Percentiles rank a stretch among this genome's conserved stretches.
Evolutionary conservation across 2,329 filamentous ascomycete species (phyloP).

Genomic region (Aspergillus novoparasiticus): DNA sequence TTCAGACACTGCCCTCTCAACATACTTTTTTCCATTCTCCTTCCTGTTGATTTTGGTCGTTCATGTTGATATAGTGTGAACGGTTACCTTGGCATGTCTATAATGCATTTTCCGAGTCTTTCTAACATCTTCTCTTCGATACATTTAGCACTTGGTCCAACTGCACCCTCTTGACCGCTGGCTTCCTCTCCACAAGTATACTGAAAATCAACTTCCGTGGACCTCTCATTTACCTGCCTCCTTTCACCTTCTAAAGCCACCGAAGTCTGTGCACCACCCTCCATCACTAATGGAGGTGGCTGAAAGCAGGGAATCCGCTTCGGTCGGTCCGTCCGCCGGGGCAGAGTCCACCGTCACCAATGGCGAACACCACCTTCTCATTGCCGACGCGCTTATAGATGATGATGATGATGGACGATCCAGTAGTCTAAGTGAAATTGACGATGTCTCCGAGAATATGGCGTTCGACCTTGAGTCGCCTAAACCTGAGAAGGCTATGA

Average conservation of each 20-base stretch:
- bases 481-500: slow-evolving; percentile 53
- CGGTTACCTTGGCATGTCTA: slow-evolving; percentile 2
- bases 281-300: slow-evolving; percentile 42
- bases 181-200: slow-evolving; percentile 19
- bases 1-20: slow-evolving; percentile 31
- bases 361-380: slow-evolving; percentile 36
- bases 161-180: slow-evolving; percentile 10
- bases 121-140: slow-evolving; percentile 27
- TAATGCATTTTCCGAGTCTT: slow-evolving; percentile 10
- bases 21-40: slow-evolving; percentile 15
- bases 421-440: slow-evolving; percentile 90
- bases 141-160: slow-evolving; percentile 22
- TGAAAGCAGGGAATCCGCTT: slow-evolving; percentile 38
- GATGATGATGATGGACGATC: slow-evolving; percentile 69
- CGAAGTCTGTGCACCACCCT: slow-evolving; percentile 5
- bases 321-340: slow-evolving; percentile 37
- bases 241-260: neutral
- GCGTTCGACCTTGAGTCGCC: slow-evolving; percentile 55
- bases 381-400: slow-evolving; percentile 53
- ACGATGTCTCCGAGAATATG: slow-evolving; percentile 73
- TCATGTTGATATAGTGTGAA: slow-evolving; percentile 14
- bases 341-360: slow-evolving; percentile 38
- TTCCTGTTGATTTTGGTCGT: slow-evolving; percentile 9
- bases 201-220: slow-evolving; percentile 19
- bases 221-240: neutral